Conservation (phyloP, 805 yeast species). For the Blastobotrys terrestris region DNA sequence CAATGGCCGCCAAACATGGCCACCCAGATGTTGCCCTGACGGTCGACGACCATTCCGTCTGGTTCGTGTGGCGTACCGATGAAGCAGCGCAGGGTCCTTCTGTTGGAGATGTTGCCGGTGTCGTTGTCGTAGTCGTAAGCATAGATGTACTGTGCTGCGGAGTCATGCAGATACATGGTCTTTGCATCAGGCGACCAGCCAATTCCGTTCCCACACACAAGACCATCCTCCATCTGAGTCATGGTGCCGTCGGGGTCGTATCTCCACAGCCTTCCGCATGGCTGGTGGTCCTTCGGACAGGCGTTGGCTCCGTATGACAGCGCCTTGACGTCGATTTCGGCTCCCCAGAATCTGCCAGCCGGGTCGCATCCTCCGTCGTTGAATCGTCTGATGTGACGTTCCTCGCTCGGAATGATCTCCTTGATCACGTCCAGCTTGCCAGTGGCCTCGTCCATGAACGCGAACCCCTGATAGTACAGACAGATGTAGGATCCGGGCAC, state of each 20-base stretch:
- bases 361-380: slow-evolving; percentile 82
- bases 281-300: slow-evolving; percentile 20
- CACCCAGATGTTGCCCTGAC: slow-evolving; percentile 26
- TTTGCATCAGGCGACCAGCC: slow-evolving; percentile 44
- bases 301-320: slow-evolving; percentile 25
- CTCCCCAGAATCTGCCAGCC: slow-evolving; percentile 63
- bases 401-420: slow-evolving; percentile 27
- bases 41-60: slow-evolving; percentile 24
- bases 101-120: slow-evolving; percentile 34
- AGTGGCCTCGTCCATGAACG: slow-evolving; percentile 30
- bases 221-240: slow-evolving; percentile 26
- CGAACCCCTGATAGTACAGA: slow-evolving; percentile 32
- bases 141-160: slow-evolving; percentile 43
- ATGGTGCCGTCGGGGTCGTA: slow-evolving; percentile 32
- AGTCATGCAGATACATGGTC: slow-evolving; percentile 48
- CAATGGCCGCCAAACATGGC: slow-evolving; percentile 24
- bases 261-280: slow-evolving; percentile 32
- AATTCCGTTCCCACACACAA: slow-evolving; percentile 51
- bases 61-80: slow-evolving; percentile 23
- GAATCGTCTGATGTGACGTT: slow-evolving; percentile 39
- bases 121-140: slow-evolving; percentile 38
- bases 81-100: slow-evolving; percentile 18
- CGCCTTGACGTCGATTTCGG: slow-evolving; percentile 30
- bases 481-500: slow-evolving; percentile 29
- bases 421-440: slow-evolving; percentile 29